Evolutionary conservation across 768 basidiomycete species (phyloP).

Genomic region (Mycena galopus): DNA sequence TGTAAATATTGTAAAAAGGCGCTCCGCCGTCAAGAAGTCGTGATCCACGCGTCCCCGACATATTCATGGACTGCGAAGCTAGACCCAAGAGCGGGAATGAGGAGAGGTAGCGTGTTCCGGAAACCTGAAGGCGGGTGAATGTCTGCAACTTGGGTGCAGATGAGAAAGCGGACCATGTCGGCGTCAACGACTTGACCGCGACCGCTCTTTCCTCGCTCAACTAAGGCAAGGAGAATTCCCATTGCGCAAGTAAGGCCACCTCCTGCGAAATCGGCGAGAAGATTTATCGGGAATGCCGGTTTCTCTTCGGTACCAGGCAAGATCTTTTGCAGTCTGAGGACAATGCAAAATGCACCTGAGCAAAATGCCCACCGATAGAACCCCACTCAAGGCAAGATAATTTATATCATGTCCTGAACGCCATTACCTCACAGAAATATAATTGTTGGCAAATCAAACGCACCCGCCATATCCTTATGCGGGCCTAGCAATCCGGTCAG

Average conservation of each 20-base stretch:
- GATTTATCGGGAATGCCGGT: conserved; percentile 79
- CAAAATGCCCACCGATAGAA: conserved; percentile 65
- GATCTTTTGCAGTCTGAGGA: conserved; percentile 57
- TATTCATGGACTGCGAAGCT: conserved; percentile 47
- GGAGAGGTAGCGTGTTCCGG: conserved; percentile 83
- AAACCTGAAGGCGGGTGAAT: conserved; percentile 63
- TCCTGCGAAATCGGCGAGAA: conserved; percentile 87
- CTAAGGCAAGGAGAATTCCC: conserved; percentile 80
- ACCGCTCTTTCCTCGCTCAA: conserved; percentile 75
- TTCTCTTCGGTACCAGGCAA: conserved; percentile 74
- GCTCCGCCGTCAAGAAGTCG: conserved; percentile 82
- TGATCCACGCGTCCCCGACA: conserved; percentile 63
- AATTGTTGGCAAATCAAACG: conserved; percentile 28
- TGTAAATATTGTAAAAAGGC: conserved; percentile 83
- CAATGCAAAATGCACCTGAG: background rate
- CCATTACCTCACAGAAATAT: conserved; percentile 6
- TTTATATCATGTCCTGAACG: conserved; percentile 84
- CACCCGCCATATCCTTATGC: conserved; percentile 84
- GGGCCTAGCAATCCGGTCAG: conserved; percentile 59
- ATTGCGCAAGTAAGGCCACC: conserved; percentile 80
- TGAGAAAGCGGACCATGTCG: conserved; percentile 74
- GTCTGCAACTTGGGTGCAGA: background rate
- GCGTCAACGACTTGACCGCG: conserved; percentile 80
- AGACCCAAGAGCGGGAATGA: conserved; percentile 74
- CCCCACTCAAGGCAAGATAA: conserved; percentile 84